phyloP scores from a whole-genome alignment of 495 filamentous ascomycete genomes.

The Astrothelium macrocarpum region DNA sequence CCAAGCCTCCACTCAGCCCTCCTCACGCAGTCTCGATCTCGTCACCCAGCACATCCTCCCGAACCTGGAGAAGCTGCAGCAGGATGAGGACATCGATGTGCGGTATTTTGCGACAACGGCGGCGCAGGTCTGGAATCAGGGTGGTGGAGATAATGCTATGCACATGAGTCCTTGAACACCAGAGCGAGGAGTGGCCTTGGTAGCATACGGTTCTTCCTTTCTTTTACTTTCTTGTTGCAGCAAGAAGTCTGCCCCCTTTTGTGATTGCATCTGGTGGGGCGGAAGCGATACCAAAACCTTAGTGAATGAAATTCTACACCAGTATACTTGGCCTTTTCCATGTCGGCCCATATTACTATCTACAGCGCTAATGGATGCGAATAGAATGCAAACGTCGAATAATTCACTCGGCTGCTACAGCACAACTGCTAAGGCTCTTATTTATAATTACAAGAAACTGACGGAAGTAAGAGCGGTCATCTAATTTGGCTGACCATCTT shows the following conservation, averaged over 20 bases:
- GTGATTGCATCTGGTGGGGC: not conserved
- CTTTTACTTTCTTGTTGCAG: not conserved
- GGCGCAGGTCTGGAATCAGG: slow-evolving; percentile 30
- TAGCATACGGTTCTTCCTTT: too few relatives aligned
- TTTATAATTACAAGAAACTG: too few relatives aligned
- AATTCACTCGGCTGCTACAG: too few relatives aligned
- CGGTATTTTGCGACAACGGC: slow-evolving; percentile 84
- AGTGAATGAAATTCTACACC: not conserved
- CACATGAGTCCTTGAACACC: not conserved
- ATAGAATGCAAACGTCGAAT: too few relatives aligned
- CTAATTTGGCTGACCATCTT: too few relatives aligned
- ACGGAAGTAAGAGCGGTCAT: too few relatives aligned
- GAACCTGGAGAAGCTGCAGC: slow-evolving; percentile 85
- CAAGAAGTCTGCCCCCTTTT: not conserved
- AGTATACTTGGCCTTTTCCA: not conserved
- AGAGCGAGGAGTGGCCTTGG: too few relatives aligned
- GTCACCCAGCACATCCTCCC: slow-evolving; percentile 78
- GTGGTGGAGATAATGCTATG: slow-evolving; percentile 8
- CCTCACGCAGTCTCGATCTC: not conserved
- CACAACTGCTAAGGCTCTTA: too few relatives aligned
- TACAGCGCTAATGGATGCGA: too few relatives aligned
- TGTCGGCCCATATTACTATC: too few relatives aligned
- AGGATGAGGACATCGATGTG: slow-evolving; percentile 96
- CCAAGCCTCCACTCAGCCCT: not conserved
- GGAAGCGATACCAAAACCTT: not conserved